Conservation (phyloP, 768 basidiomycete species). For the Erythrobasidium yunnanense region DNA sequence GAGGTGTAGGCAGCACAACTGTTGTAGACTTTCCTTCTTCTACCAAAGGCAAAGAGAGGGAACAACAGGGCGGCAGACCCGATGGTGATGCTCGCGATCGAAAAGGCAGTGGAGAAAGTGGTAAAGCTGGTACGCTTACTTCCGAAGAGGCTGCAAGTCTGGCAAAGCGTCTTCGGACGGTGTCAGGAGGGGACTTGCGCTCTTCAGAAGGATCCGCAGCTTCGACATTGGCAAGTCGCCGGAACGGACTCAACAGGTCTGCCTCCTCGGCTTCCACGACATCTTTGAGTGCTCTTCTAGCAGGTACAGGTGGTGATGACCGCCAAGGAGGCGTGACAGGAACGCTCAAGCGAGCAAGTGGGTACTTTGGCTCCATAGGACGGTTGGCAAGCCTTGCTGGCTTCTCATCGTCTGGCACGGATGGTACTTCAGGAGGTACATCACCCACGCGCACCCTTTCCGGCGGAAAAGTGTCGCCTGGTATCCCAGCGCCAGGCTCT, state of each 20-base stretch:
- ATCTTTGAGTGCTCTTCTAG: neutral
- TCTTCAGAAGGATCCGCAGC: neutral
- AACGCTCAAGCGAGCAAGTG: slow-evolving; percentile 20
- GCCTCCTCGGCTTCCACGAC: neutral
- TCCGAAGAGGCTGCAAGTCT: slow-evolving; percentile 10
- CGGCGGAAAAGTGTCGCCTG: neutral
- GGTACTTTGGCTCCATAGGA: slow-evolving; percentile 14
- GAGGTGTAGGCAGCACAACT: too few species aligned
- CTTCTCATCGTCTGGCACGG: neutral
- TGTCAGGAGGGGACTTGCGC: slow-evolving; percentile 6
- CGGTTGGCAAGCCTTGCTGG: slow-evolving; percentile 6
- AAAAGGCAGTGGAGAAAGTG: neutral
- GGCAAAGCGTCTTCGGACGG: slow-evolving; percentile 13
- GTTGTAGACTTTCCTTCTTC: neutral
- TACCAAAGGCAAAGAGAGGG: neutral
- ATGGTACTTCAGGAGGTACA: neutral
- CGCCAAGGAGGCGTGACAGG: neutral
- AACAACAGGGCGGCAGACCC: too few species aligned
- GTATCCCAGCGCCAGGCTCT: neutral
- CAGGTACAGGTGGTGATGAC: neutral
- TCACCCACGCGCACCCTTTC: neutral
- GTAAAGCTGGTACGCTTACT: slow-evolving; percentile 1
- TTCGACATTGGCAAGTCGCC: neutral
- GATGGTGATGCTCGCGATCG: too few species aligned
- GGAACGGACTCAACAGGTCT: neutral